These are phyloP conservation scores for Diaporthe sp. DNA, from an alignment of 2,329 filamentous ascomycete genomes.

Conservation along the genomic window DNA sequence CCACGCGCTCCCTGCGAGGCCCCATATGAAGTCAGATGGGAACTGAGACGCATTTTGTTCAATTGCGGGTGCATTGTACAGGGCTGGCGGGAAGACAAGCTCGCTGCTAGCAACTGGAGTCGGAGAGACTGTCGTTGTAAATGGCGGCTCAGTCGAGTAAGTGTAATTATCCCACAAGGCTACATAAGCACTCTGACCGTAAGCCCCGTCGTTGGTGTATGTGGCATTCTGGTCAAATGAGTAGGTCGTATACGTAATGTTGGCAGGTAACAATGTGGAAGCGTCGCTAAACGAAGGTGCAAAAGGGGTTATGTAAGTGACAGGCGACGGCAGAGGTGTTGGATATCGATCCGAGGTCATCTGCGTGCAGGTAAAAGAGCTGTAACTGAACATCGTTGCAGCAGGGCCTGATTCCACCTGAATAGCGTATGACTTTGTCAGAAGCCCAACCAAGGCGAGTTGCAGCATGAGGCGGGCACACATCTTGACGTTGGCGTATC, in stretches of 20 bases:
- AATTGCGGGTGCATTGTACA: neutral
- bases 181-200: neutral
- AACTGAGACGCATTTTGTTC: conserved; percentile 6
- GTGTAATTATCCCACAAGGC: conserved; percentile 3
- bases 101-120: neutral
- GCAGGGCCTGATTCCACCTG: neutral
- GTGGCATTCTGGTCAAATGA: neutral
- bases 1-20: conserved; percentile 2
- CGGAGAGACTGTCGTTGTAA: neutral
- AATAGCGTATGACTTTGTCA: neutral
- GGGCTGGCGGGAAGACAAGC: conserved; percentile 5
- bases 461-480: too few relatives aligned
- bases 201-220: neutral
- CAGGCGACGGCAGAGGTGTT: neutral
- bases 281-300: neutral
- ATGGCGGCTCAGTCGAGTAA: neutral
- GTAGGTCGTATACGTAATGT: neutral
- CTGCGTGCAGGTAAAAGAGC: neutral
- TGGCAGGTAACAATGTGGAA: conserved; percentile 4
- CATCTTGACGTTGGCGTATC: neutral
- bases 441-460: neutral
- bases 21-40: neutral
- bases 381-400: neutral
- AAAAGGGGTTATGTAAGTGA: neutral
- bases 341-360: conserved; percentile 22